A percentile compares a stretch with the other conserved stretches of the same genome.
These are phyloP conservation scores for Litchi chinensis DNA, from an alignment of 345 rosid genomes.

Conservation along the genomic window DNA sequence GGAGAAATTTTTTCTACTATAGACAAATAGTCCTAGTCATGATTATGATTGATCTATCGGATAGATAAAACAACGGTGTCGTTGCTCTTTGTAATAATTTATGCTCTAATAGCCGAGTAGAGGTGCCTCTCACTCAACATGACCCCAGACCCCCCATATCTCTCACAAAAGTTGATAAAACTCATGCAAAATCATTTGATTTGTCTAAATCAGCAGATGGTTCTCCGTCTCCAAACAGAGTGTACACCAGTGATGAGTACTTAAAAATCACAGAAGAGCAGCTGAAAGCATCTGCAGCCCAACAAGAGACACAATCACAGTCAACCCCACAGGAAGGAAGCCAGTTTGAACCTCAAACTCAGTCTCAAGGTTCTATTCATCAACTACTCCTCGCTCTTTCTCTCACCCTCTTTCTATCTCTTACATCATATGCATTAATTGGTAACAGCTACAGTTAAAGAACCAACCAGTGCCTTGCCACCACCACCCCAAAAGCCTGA, in stretches of 20 bases:
- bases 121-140: background rate
- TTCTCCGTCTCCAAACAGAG: constrained; percentile 44
- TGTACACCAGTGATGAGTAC: constrained; percentile 76
- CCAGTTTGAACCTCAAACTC: constrained; percentile 38
- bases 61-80: background rate
- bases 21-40: background rate
- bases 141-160: background rate
- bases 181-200: constrained; percentile 2
- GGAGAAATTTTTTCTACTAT: background rate
- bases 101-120: background rate
- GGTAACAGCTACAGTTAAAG: constrained; percentile 41
- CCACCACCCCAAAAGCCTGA: constrained; percentile 56
- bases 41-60: background rate
- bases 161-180: background rate
- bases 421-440: constrained; percentile 1
- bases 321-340: constrained; percentile 30
- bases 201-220: constrained; percentile 51
- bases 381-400: background rate
- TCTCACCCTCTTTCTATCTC: background rate
- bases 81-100: background rate
- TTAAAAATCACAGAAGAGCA: constrained; percentile 85
- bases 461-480: constrained; percentile 44
- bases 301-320: constrained; percentile 33
- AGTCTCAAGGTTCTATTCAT: constrained; percentile 37
- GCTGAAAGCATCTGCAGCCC: constrained; percentile 57